Base-by-base conservation (phyloP, 2,329 filamentous ascomycete genomes). In the Cladosporium cucumerinum region DNA sequence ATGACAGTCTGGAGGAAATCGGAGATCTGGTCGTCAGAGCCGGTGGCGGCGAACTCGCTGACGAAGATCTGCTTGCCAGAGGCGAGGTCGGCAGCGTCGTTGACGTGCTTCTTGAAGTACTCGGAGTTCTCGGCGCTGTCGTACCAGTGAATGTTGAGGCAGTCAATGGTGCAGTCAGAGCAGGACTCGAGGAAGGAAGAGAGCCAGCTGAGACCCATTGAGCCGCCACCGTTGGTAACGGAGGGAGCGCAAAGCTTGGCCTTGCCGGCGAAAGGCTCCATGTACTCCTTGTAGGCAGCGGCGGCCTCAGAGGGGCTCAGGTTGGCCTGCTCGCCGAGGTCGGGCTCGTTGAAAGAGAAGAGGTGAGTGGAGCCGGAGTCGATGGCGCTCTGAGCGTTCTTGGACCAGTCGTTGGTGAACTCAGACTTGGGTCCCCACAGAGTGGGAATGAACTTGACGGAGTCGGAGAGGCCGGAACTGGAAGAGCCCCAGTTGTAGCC, bases 321-420 rank as follows among this genome's bases (percentile, higher is more conserved):
- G 80, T 88, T 85, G 71, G 86, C 79, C 78, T 91, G 88, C n/a
- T 74, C 73, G 14, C 70, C 69, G 67, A 83, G 82, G 76, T 92
- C 89, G 54, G 87, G 87, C 82, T 92, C 89, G 82, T 92, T 92
- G 84, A 90, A 90, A 75, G 83, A 82, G 72, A 91, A 82, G 63
- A 91, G 76, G 70, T 82, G 80, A 67, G 81, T 84, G 69, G 83
- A 78, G 64, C 88, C 88, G 14, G 74, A 74, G 59, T 75, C 70
- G 67, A 90, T 82, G 67, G 85, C 85, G 18, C 76, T 73, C 61
- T 82, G 74, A 54, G 82, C 86, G 67, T 83, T 81, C 16, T 66
- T 54, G 34, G 72, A 69, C 87, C 88, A 91, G 71, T 72, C 74
- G 62, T 70, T 63, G 64, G 81, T 81, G 75, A 84, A 81, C 14